Conservation (phyloP, 495 filamentous ascomycete genomes). For the Usnea hakonensis region DNA sequence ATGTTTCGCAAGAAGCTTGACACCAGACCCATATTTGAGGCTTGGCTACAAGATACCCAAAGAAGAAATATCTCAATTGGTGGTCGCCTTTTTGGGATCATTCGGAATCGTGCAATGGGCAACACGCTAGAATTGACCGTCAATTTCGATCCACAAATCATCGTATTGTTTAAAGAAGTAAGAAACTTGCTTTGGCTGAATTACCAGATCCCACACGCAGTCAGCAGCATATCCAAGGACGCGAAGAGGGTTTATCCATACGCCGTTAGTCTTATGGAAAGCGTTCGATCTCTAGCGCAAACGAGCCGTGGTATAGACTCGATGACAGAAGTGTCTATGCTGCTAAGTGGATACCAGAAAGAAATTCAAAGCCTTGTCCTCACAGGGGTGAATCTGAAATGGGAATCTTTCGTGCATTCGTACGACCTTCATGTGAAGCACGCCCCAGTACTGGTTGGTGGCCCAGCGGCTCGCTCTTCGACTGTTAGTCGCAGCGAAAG, state of each 20-base stretch:
- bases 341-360: conserved; percentile 84
- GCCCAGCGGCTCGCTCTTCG: conserved; percentile 24
- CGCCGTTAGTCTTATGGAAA: conserved; percentile 97
- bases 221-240: conserved; percentile 94
- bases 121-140: conserved; percentile 80
- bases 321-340: conserved; percentile 76
- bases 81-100: conserved; percentile 84
- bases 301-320: conserved; percentile 71
- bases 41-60: conserved; percentile 86
- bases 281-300: conserved; percentile 80
- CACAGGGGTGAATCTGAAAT: conserved; percentile 82
- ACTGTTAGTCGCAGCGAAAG: conserved; percentile 68
- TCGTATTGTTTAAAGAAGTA: conserved; percentile 98
- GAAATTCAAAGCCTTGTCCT: conserved; percentile 71
- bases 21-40: conserved; percentile 84
- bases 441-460: conserved; percentile 42
- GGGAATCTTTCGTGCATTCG: conserved; percentile 95
- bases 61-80: conserved; percentile 80
- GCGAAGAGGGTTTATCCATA: conserved; percentile 96
- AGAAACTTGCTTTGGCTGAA: conserved; percentile 90
- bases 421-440: conserved; percentile 87
- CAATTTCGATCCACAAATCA: conserved; percentile 96
- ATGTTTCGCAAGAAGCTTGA: conserved; percentile 94
- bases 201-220: conserved; percentile 82
- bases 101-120: conserved; percentile 74